These are phyloP conservation scores for Exidia glandulosa DNA, from an alignment of 768 basidiomycete genomes.

Conservation along the genomic window DNA sequence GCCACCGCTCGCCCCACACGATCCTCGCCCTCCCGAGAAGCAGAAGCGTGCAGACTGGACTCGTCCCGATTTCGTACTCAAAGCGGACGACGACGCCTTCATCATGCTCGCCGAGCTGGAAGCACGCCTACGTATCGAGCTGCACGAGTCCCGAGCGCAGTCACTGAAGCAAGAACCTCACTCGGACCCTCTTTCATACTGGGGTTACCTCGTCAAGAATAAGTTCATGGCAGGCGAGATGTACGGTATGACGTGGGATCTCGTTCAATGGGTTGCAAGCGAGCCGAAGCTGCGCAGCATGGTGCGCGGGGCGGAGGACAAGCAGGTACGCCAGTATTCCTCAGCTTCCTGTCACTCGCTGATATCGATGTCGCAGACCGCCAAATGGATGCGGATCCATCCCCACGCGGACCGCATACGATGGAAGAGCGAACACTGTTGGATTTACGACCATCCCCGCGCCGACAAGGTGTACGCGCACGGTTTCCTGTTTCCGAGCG, in stretches of 20 bases:
- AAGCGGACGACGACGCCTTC: constrained; percentile 93
- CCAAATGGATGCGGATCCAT: constrained; percentile 85
- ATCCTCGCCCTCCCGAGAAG: constrained; percentile 47
- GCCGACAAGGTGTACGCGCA: constrained; percentile 90
- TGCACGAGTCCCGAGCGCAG: constrained; percentile 37
- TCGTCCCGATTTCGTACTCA: constrained; percentile 83
- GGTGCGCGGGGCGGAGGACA: constrained; percentile 81
- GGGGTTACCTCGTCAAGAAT: constrained; percentile 87
- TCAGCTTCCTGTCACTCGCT: not conserved
- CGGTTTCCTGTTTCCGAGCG: constrained; percentile 90
- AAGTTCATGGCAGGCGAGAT: constrained; percentile 93
- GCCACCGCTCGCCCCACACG: constrained; percentile 59
- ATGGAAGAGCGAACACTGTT: constrained; percentile 88
- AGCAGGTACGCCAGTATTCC: constrained; percentile 33
- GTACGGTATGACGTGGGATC: constrained; percentile 80
- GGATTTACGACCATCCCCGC: constrained; percentile 97
- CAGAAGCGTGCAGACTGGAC: constrained; percentile 57
- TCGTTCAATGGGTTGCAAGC: constrained; percentile 79
- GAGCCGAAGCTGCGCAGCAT: constrained; percentile 56
- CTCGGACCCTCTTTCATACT: constrained; percentile 68
- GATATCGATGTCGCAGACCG: constrained; percentile 26
- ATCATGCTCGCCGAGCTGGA: constrained; percentile 93
- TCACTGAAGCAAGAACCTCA: constrained; percentile 7
- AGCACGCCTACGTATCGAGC: constrained; percentile 68
- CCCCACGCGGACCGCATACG: constrained; percentile 68